Evolutionary conservation across 805 yeast species (phyloP), one percentile per base, ranked within the genome.

Genomic region (Ogataea degrootiae): DNA sequence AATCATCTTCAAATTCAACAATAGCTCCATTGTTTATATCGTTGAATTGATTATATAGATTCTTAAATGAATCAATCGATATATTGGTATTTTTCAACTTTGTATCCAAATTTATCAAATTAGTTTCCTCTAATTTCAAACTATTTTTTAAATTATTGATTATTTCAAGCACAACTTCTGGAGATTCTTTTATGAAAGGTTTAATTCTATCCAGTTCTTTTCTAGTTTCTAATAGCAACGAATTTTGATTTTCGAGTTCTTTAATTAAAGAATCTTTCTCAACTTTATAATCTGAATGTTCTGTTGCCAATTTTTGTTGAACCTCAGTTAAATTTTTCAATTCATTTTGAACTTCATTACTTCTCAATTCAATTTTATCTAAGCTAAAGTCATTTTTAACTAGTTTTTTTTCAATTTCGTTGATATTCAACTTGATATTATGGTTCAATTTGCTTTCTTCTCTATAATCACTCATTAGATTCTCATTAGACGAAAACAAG

Each of bases 221-320:
- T 45, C 74, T 77, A 2, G 80, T 62, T 47, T 83, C 88, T 14
- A 77, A 65, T 16, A 80, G 68, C 39, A 81, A 64, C 47, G 77
- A 81, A 48, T 77, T 80, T 46, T 76, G 75, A 50, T 81, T 82
- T 54, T 86, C 88, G 8, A 85, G 63, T 46, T 79, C 76, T 41
- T 77, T 76, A 16, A 82, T 72, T 45, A 85, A 61, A 37, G 76
- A 65, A n/a, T 71, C 66, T 61, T 87, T 87, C 43, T 82, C 82
- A 16, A 73, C 66, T 63, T 81, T 84, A 65, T 87, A 87, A 40
- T 73, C 75, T 22, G 74, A 71, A 59, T 85, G 87, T 52, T 84
- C 89, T 12, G 68, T 57, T 0, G 84, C 75, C 42, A 86, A 67
- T 12, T 72, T 62, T 57, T 86, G 87, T 60, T 87, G 94, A 2